Evolutionary conservation across 345 rosid species (phyloP).

Genomic region (Citrus australasica): DNA sequence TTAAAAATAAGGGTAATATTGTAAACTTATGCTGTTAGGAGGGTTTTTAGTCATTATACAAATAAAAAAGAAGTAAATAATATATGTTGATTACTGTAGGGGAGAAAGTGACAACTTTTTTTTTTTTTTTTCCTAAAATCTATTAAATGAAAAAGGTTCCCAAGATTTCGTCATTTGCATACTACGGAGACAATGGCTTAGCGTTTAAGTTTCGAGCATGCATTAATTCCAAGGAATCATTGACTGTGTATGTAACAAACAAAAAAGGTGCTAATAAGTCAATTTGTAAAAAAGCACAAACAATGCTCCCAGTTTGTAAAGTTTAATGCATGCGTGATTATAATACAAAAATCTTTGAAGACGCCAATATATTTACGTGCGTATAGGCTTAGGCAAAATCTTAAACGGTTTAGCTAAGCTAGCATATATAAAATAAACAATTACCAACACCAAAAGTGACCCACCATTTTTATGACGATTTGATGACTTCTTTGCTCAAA

Average conservation of each 20-base stretch:
- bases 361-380: neutral
- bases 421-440: neutral
- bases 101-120: rapidly evolving
- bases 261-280: neutral
- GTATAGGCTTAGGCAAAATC: neutral
- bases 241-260: neutral
- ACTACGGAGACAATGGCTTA: too few species aligned
- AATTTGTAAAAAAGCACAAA: neutral
- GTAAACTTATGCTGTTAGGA: too few species aligned
- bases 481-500: neutral
- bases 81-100: too few species aligned
- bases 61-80: too few species aligned
- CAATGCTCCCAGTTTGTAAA: neutral
- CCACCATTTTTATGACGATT: neutral
- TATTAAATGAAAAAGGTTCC: too few species aligned
- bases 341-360: neutral
- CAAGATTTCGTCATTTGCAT: too few species aligned
- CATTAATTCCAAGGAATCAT: neutral
- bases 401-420: neutral
- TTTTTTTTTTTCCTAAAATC: too few species aligned
- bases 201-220: too few species aligned
- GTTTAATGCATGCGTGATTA: neutral
- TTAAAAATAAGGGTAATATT: too few species aligned
- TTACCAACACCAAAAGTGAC: neutral
- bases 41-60: too few species aligned